Conservation (phyloP, 768 basidiomycete genomes). For the Rhodotorula toruloides region DNA sequence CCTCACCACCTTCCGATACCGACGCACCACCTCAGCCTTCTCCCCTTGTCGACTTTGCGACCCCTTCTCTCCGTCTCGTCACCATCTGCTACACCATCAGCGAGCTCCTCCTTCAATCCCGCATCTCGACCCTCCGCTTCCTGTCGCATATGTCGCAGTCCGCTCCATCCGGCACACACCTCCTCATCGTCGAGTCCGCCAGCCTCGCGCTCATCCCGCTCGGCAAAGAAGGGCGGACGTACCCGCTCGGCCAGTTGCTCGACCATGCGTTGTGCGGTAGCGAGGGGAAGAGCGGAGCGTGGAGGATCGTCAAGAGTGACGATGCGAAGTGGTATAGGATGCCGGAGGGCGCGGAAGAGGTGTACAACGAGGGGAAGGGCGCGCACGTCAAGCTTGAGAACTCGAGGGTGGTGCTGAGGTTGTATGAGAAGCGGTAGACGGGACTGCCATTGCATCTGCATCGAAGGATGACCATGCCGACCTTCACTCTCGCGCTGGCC, state of each 20-base stretch:
- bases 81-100: conserved; percentile 41
- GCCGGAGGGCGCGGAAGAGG: conserved; percentile 14
- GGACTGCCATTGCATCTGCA: too few relatives aligned
- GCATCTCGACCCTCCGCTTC: conserved; percentile 37
- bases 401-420: conserved; percentile 31
- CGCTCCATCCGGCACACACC: conserved; percentile 18
- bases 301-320: conserved; percentile 23
- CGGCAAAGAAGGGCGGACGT: conserved; percentile 26
- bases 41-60: neutral
- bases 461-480: too few relatives aligned
- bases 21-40: conserved; percentile 7
- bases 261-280: conserved; percentile 29
- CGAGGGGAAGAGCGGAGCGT: neutral
- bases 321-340: conserved; percentile 38
- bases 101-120: conserved; percentile 41
- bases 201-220: conserved; percentile 30
- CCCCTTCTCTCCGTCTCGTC: conserved; percentile 20
- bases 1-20: neutral
- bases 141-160: conserved; percentile 22
- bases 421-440: conserved; percentile 25
- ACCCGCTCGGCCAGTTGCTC: conserved; percentile 32
- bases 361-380: conserved; percentile 25
- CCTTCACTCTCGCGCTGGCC: too few relatives aligned
- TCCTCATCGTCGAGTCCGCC: conserved; percentile 40
- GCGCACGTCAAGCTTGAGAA: conserved; percentile 36